A percentile compares a stretch with the other conserved stretches of the same genome.
Evolutionary conservation across 345 rosid genomes (phyloP).

Genomic region (Hibiscus trionum): DNA sequence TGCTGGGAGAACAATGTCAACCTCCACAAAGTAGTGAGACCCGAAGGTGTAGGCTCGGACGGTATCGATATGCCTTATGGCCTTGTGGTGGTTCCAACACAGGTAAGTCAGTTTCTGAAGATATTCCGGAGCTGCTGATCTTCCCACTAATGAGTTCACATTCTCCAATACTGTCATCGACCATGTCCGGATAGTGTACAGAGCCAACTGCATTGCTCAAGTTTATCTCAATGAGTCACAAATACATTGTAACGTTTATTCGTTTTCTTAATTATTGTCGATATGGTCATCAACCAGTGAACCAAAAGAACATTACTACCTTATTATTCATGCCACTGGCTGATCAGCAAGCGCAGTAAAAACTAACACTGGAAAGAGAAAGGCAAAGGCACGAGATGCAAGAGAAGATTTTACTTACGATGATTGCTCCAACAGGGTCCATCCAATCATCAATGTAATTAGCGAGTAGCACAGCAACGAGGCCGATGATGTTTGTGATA

Average conservation of each 20-base stretch:
- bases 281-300: too few species aligned
- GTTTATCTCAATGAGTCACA: background rate
- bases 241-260: background rate
- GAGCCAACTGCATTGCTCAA: conserved; percentile 59
- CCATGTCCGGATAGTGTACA: conserved; percentile 97
- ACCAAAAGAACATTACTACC: background rate
- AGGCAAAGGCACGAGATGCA: background rate
- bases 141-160: conserved; percentile 86
- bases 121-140: conserved; percentile 78
- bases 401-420: conserved; percentile 43
- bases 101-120: conserved; percentile 90
- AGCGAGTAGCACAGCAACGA: conserved; percentile 83
- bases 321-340: too few species aligned
- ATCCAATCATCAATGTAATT: conserved; percentile 75
- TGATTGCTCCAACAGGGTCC: conserved; percentile 96
- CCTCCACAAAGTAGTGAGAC: conserved; percentile 95
- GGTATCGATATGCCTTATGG: conserved; percentile 83
- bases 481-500: conserved; percentile 89
- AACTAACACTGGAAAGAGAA: background rate
- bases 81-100: conserved; percentile 94
- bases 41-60: conserved; percentile 99
- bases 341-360: too few species aligned
- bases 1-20: conserved; percentile 87
- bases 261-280: too few species aligned
- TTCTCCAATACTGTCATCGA: conserved; percentile 92